Conservation (phyloP, 192 early-diverging fungal genomes). For the Backusella psychrophila region DNA sequence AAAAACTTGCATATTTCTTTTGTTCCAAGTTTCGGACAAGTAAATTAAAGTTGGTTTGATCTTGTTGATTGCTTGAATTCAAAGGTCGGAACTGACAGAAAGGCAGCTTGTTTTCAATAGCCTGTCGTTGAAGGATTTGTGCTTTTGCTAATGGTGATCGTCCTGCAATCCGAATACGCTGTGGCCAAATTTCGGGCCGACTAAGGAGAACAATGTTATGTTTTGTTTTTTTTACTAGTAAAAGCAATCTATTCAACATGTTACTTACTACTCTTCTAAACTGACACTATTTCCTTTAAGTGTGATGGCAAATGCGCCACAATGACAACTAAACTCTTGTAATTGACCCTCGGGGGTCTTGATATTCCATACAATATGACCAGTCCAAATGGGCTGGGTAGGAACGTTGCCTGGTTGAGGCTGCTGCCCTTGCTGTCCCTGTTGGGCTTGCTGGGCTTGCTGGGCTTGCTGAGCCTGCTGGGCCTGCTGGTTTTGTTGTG, state of each 20-base stretch:
- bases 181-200: constrained; percentile 37
- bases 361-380: constrained; percentile 40
- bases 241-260: too few relatives aligned
- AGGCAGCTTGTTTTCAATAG: constrained; percentile 31
- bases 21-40: constrained; percentile 35
- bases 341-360: constrained; percentile 29
- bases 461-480: constrained; percentile 20
- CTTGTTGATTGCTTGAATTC: constrained; percentile 22
- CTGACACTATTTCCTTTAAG: constrained; percentile 22
- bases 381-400: constrained; percentile 31
- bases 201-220: constrained; percentile 7
- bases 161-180: constrained; percentile 33
- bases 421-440: constrained; percentile 7
- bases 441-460: constrained; percentile 13
- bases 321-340: constrained; percentile 38
- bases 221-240: neutral
- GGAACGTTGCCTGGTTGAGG: constrained; percentile 9
- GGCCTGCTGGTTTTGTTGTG: constrained; percentile 13
- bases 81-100: constrained; percentile 38
- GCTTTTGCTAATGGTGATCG: constrained; percentile 29
- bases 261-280: constrained; percentile 38
- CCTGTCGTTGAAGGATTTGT: constrained; percentile 22
- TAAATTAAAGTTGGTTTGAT: constrained; percentile 28
- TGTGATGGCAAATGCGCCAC: constrained; percentile 36
- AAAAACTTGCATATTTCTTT: constrained; percentile 31